Evolutionary conservation across 305 asterid genomes (phyloP).

Genomic region (Plantago rigida): DNA sequence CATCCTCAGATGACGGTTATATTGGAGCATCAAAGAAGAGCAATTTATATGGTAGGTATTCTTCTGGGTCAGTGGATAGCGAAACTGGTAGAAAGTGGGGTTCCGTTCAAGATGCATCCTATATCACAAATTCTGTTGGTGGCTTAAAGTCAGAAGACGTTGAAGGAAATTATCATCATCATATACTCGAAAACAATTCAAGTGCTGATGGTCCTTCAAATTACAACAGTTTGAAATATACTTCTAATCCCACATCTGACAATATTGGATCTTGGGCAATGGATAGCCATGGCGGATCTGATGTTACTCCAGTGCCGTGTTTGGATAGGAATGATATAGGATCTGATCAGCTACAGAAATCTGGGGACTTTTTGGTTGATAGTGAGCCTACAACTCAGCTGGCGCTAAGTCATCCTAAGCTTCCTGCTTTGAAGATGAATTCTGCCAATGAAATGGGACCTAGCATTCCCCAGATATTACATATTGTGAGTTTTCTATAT

Average conservation of each 20-base stretch:
- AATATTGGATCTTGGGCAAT: slow-evolving; percentile 41
- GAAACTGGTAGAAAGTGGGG: slow-evolving; percentile 91
- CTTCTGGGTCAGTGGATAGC: slow-evolving; percentile 79
- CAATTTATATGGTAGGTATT: slow-evolving; percentile 71
- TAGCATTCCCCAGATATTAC: slow-evolving; percentile 94
- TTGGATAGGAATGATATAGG: slow-evolving; percentile 56
- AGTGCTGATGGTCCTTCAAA: slow-evolving; percentile 42
- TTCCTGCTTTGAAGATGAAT: slow-evolving; percentile 46
- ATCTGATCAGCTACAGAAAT: slow-evolving; percentile 42
- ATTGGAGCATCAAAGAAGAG: slow-evolving; percentile 56
- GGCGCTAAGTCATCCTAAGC: slow-evolving; percentile 41
- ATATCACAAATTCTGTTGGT: slow-evolving; percentile 38
- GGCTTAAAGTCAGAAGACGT: slow-evolving; percentile 52
- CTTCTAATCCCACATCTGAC: slow-evolving; percentile 37
- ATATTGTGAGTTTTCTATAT: slow-evolving; percentile 53
- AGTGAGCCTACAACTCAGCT: slow-evolving; percentile 47
- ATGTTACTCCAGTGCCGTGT: slow-evolving; percentile 39
- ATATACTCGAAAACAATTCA: slow-evolving; percentile 38
- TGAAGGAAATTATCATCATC: slow-evolving; percentile 44
- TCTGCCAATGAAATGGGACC: slow-evolving; percentile 57
- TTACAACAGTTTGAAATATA: slow-evolving; percentile 45
- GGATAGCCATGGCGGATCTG: slow-evolving; percentile 40
- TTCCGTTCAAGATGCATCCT: slow-evolving; percentile 57
- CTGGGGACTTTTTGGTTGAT: slow-evolving; percentile 39
- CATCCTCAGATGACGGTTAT: slow-evolving; percentile 89